These are phyloP conservation scores for Solanum ossicruentum DNA, from an alignment of 257 asterid species.

Conservation along the genomic window DNA sequence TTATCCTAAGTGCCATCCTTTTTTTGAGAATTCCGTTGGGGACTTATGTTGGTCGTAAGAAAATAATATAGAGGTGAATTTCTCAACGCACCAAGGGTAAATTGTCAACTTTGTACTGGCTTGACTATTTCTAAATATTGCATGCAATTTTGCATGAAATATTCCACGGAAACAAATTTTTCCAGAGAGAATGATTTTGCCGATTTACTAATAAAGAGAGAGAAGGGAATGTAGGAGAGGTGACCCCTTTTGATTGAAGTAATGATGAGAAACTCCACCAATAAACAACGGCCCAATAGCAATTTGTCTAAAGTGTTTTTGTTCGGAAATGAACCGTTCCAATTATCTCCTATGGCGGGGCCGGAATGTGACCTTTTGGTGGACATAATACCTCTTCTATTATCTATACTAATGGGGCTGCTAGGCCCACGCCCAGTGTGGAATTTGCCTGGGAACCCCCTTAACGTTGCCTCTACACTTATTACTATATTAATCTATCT, in stretches of 20 bases:
- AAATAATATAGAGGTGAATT: background rate
- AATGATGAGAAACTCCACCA: constrained; percentile 23
- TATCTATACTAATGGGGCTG: too few species aligned
- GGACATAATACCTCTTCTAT: too few species aligned
- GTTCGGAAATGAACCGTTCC: too few species aligned
- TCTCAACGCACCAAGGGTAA: background rate
- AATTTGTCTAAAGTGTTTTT: constrained; percentile 9
- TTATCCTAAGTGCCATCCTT: background rate
- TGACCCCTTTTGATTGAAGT: constrained; percentile 13
- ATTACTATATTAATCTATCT: too few species aligned
- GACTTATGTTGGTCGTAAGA: background rate
- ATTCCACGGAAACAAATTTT: constrained; percentile 23
- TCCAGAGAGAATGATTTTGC: constrained; percentile 17
- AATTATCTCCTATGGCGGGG: too few species aligned
- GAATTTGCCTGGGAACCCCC: too few species aligned
- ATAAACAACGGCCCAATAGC: constrained; percentile 9
- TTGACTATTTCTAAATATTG: background rate
- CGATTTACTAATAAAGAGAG: background rate
- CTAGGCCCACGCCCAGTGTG: too few species aligned
- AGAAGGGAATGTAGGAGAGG: background rate
- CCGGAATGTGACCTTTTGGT: too few species aligned
- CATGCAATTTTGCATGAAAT: constrained; percentile 11
- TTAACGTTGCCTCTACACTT: too few species aligned
- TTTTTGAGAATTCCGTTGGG: background rate
- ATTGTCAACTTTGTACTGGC: background rate